Percentiles rank a stretch among this genome's conserved stretches.
Evolutionary conservation across 2,329 filamentous ascomycete genomes (phyloP).

Genomic region (Colletotrichum incanum): DNA sequence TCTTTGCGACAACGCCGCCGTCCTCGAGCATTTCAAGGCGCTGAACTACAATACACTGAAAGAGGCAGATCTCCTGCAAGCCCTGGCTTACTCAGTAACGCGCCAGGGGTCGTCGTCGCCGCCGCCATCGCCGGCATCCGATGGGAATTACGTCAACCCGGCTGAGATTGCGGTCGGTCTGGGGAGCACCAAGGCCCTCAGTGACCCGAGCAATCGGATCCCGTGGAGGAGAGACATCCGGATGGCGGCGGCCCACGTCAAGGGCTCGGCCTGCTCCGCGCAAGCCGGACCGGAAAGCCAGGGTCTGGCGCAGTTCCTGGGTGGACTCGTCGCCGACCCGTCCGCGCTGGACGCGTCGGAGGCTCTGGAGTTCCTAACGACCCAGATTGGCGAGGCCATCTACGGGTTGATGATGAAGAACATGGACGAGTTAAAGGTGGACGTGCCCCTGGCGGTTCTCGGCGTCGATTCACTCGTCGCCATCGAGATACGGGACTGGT

Average conservation of each 20-base stretch:
- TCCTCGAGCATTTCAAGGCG: conserved; percentile 40
- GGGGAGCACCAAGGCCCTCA: conserved; percentile 3
- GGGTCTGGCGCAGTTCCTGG: conserved; percentile 25
- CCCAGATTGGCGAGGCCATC: conserved; percentile 1
- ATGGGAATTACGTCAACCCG: background rate
- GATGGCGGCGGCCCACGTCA: conserved; percentile 45
- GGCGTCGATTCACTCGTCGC: conserved; percentile 46
- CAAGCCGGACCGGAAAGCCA: conserved; percentile 1
- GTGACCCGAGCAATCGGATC: conserved; percentile 1
- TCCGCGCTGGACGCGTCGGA: conserved; percentile 1
- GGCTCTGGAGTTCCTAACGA: background rate
- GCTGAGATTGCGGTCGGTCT: conserved; percentile 11
- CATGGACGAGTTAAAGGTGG: conserved; percentile 27
- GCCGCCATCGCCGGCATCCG: background rate
- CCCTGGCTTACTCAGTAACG: background rate
- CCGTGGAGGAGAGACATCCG: conserved; percentile 45
- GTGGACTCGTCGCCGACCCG: background rate
- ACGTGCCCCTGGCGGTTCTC: conserved; percentile 30
- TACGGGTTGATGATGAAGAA: conserved; percentile 14
- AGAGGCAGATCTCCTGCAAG: conserved; percentile 42
- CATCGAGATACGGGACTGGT: conserved; percentile 45
- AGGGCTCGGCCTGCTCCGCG: background rate
- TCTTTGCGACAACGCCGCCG: conserved; percentile 51
- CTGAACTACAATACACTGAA: conserved; percentile 31
- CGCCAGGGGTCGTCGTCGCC: background rate